Conservation (phyloP, 2,329 filamentous ascomycete species). For the Talaromyces sp. region DNA sequence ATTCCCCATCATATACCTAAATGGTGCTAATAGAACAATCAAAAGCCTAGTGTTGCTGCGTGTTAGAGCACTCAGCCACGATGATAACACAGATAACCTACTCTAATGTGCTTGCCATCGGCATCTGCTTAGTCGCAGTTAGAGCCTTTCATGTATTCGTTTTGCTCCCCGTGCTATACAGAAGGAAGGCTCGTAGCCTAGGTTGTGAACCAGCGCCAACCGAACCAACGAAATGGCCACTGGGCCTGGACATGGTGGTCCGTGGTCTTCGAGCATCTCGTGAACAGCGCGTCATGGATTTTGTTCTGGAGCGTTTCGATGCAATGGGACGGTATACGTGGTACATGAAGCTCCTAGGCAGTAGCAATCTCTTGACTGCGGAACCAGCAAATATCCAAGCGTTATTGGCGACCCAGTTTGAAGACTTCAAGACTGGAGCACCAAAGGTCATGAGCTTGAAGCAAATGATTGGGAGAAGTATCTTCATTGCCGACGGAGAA, state of each 20-base stretch:
- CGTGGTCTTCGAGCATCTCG: neutral
- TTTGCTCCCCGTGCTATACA: neutral
- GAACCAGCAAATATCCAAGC: constrained; percentile 14
- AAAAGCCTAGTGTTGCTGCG: neutral
- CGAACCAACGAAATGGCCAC: constrained; percentile 2
- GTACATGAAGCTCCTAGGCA: neutral
- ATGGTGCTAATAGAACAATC: neutral
- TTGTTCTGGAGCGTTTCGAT: constrained; percentile 1
- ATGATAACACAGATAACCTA: constrained; percentile 1
- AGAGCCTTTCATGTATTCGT: neutral
- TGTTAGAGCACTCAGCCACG: neutral
- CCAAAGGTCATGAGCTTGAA: constrained; percentile 61
- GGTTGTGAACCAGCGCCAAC: neutral
- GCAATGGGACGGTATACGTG: constrained; percentile 1
- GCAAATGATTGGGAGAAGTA: constrained; percentile 52
- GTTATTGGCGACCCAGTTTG: constrained; percentile 8
- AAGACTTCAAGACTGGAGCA: constrained; percentile 62
- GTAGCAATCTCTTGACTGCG: constrained; percentile 9
- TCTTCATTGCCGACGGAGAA: constrained; percentile 76
- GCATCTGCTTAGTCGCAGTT: neutral
- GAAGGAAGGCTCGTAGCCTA: constrained; percentile 2
- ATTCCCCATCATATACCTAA: neutral
- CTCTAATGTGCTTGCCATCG: neutral
- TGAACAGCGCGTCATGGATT: constrained; percentile 5
- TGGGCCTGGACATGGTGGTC: constrained; percentile 1